Evolutionary conservation across 306 rosid species (phyloP), one percentile per base, ranked within the genome.

Genomic region (Prosopis cineraria): DNA sequence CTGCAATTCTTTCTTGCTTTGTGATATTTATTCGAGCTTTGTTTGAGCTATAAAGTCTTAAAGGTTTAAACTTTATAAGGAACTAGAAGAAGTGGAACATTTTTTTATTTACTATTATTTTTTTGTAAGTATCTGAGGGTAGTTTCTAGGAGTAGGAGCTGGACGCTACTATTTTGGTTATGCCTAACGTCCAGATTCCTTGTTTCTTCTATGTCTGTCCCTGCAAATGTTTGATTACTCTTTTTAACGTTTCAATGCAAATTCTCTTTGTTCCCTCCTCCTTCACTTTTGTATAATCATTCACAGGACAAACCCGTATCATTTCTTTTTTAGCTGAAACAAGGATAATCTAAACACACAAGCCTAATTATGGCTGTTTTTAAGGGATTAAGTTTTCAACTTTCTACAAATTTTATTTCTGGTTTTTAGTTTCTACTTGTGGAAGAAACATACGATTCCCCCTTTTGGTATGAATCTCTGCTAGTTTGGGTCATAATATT

Each of bases 171-270:
- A 29, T 69, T 56, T 56, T 25, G 63, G 63, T 7, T 56, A 56
- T 3, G 31, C 63, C 33, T 56, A 56, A 74, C 72, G 77, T 85
- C 72, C 71, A 67, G 36, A 3, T 71, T 73, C 70, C 78, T 1
- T 77, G 67, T 71, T 77, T 79, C 83, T 73, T 85, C 83, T 53
- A 67, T 76, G 75, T 81, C 62, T n/a, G n/a, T 12, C 59, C 82
- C 70, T 65, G 70, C 25, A 77, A n/a, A 84, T 78, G 64, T 87
- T 82, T 59, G 75, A 79, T 82, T 60, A 47, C 29, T 64, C 87
- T 78, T 87, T 86, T 70, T 74, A 80, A 65, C 50, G 80, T 68
- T 77, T 71, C 79, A 69, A 79, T 13, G 53, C 81, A 77, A 84
- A 56, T 83, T 88, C 72, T 45, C 45, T 84, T 64, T 77, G 83